A percentile compares a stretch with the other conserved stretches of the same genome.
Evolutionary conservation across 202 grass and related monocot species (phyloP).

Genomic region (Panicum hallii): DNA sequence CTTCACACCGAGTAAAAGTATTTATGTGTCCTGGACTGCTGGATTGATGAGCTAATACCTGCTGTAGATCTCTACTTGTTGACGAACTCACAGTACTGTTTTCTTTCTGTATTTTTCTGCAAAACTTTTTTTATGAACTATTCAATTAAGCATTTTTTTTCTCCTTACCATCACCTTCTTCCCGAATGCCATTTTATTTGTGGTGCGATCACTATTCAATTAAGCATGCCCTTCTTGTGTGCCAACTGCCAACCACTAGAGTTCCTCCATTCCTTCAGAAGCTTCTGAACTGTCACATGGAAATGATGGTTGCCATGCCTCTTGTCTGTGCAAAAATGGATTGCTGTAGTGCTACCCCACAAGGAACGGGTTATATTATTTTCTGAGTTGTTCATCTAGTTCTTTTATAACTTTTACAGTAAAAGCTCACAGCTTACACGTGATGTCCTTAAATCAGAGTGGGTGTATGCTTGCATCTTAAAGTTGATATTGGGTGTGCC

Average conservation of each 20-base stretch:
- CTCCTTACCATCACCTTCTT: background rate
- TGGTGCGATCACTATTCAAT: background rate
- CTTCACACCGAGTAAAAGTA: background rate
- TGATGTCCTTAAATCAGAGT: background rate
- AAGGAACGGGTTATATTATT: background rate
- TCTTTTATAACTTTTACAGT: background rate
- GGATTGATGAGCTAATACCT: background rate
- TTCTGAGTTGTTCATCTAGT: background rate
- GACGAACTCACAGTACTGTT: background rate
- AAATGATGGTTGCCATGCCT: constrained; percentile 30
- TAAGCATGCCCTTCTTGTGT: constrained; percentile 21
- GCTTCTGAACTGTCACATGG: background rate
- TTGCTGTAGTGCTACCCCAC: background rate
- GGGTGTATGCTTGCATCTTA: background rate
- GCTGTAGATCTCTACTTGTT: background rate
- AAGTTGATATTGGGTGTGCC: constrained; percentile 1
- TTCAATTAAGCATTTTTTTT: too few relatives aligned
- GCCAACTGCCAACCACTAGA: constrained; percentile 38
- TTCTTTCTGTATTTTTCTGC: background rate
- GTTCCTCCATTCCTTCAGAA: background rate
- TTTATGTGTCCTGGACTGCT: background rate
- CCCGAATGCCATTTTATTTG: background rate
- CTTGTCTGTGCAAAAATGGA: constrained; percentile 25
- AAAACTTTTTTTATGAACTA: constrained; percentile 1
- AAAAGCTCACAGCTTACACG: background rate